phyloP scores from a whole-genome alignment of 176 grass and related monocot species.

The Eleusine indica region DNA sequence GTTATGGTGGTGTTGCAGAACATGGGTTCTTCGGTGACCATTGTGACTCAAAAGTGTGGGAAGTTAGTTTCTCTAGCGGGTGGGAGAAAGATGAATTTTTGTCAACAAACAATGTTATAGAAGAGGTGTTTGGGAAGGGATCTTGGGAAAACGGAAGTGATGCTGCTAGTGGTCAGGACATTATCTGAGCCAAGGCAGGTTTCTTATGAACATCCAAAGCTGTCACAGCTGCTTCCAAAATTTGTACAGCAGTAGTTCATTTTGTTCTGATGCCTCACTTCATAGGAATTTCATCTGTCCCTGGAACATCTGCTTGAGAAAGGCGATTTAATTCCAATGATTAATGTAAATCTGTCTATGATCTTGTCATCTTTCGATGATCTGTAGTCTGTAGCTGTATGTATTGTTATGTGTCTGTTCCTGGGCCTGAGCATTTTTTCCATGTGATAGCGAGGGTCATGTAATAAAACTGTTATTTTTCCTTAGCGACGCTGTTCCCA shows the following conservation, averaged over 20 bases:
- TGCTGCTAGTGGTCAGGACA: conserved; percentile 25
- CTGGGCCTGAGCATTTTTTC: conserved; percentile 48
- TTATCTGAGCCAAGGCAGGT: conserved; percentile 28
- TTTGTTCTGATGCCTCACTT: conserved; percentile 28
- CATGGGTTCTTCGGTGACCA: conserved; percentile 56
- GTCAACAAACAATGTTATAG: conserved; percentile 72
- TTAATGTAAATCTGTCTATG: conserved; percentile 38
- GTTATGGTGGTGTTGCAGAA: conserved; percentile 37
- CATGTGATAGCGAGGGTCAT: conserved; percentile 39
- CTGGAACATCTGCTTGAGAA: conserved; percentile 34
- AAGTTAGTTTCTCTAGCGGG: conserved; percentile 47
- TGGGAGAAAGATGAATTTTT: conserved; percentile 65
- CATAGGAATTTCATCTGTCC: conserved; percentile 18
- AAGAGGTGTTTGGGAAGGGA: conserved; percentile 82
- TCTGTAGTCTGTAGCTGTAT: conserved; percentile 38
- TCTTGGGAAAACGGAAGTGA: conserved; percentile 45
- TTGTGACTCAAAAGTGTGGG: conserved; percentile 62
- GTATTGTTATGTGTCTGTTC: conserved; percentile 27
- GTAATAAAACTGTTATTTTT: conserved; percentile 35
- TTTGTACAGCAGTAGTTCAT: conserved; percentile 46
- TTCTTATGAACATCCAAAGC: conserved; percentile 21
- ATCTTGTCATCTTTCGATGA: conserved; percentile 34
- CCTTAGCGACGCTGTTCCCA: not conserved
- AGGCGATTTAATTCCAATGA: conserved; percentile 20
- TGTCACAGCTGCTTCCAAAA: conserved; percentile 11